These are phyloP conservation scores for Russula earlei DNA, from an alignment of 768 basidiomycete species.

Conservation along the genomic window DNA sequence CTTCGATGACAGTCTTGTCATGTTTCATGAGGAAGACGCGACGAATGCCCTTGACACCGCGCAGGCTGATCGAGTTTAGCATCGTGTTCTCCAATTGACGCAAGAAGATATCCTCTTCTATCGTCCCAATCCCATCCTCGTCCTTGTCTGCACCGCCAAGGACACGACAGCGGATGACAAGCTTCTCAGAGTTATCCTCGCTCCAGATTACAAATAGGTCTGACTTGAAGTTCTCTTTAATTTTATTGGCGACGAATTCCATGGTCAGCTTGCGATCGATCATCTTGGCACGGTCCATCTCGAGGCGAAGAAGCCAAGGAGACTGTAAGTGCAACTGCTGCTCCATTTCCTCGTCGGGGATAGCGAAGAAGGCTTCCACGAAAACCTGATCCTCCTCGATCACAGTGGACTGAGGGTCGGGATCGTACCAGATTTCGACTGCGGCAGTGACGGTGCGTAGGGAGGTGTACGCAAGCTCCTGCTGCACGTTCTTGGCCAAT, in stretches of 20 bases:
- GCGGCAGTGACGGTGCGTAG: conserved; percentile 89
- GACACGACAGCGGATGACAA: conserved; percentile 94
- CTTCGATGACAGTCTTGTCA: conserved; percentile 58
- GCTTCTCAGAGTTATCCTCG: conserved; percentile 96
- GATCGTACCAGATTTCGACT: conserved; percentile 98
- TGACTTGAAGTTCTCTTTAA: conserved; percentile 89
- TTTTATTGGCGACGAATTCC: conserved; percentile 87
- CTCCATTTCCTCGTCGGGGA: conserved; percentile 95
- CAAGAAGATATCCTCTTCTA: conserved; percentile 94
- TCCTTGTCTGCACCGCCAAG: conserved; percentile 78
- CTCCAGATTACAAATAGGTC: conserved; percentile 98
- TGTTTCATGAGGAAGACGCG: conserved; percentile 91
- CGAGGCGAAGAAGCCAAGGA: conserved; percentile 94
- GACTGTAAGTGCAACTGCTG: conserved; percentile 85
- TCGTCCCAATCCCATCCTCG: conserved; percentile 60
- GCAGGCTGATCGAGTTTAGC: conserved; percentile 89
- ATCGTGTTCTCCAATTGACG: conserved; percentile 94
- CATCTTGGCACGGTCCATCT: conserved; percentile 95
- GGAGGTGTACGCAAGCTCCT: conserved; percentile 89
- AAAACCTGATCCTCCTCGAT: conserved; percentile 95
- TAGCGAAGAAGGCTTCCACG: conserved; percentile 98
- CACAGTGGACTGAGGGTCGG: conserved; percentile 81
- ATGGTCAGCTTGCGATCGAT: conserved; percentile 94
- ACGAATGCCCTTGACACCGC: conserved; percentile 84
- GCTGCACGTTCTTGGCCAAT: conserved; percentile 80